Conservation (phyloP, 352 stramenopile species). For the Elongisporangium senticosum region DNA sequence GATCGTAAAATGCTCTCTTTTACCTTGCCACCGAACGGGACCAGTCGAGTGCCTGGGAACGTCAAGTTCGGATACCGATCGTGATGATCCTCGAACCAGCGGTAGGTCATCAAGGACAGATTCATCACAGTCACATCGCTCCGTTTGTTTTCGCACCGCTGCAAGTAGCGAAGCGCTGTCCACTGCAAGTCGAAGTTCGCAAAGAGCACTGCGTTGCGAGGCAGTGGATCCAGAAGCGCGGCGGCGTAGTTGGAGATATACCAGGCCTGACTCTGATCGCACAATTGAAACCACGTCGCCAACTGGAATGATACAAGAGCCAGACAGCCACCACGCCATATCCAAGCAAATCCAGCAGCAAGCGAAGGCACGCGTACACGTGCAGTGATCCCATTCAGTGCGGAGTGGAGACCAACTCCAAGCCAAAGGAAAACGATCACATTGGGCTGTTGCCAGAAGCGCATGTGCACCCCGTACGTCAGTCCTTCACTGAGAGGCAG, state of each 20-base stretch:
- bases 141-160: constrained; percentile 75
- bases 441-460: constrained; percentile 94
- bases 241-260: constrained; percentile 86
- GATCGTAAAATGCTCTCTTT: no score
- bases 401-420: constrained; percentile 44
- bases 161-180: constrained; percentile 88
- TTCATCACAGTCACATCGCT: constrained; percentile 85
- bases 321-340: constrained; percentile 10
- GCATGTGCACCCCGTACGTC: constrained; percentile 92
- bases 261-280: constrained; percentile 39
- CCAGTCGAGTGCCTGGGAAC: constrained; percentile 53
- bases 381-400: constrained; percentile 8
- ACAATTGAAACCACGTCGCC: constrained; percentile 33
- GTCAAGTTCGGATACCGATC: constrained; percentile 54
- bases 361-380: not conserved
- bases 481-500: constrained; percentile 89
- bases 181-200: constrained; percentile 92
- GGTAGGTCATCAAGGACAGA: constrained; percentile 89
- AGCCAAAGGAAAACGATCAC: constrained; percentile 87
- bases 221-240: constrained; percentile 82
- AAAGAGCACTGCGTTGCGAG: constrained; percentile 75
- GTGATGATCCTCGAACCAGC: constrained; percentile 74
- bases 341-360: not conserved
- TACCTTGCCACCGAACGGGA: constrained; percentile 31
- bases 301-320: constrained; percentile 23